Conservation (phyloP, 352 stramenopile species). For the Globisporangium nunn region DNA sequence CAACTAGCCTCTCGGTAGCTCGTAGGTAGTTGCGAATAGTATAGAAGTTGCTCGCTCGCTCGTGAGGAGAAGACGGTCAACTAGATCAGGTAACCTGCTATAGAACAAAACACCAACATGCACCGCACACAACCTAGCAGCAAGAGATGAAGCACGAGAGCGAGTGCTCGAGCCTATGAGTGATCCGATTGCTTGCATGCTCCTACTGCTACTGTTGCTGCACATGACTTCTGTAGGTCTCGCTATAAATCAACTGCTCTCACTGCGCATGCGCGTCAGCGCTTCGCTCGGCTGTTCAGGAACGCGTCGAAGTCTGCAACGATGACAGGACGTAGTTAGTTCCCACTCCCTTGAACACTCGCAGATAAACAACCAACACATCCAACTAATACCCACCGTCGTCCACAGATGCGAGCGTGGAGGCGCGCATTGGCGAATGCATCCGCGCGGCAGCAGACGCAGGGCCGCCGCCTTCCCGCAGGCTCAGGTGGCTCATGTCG, state of each 20-base stretch:
- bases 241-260: conserved; percentile 11
- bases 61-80: background rate
- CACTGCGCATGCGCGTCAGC: conserved; percentile 3
- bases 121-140: background rate
- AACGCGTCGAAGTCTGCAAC: conserved; percentile 42
- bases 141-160: background rate
- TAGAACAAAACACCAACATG: too few relatives aligned
- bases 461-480: conserved; percentile 14
- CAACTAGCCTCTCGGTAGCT: conserved; percentile 16
- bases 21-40: too few relatives aligned
- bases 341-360: background rate
- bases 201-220: background rate
- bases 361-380: background rate
- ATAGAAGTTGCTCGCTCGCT: too few relatives aligned
- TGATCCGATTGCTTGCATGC: background rate
- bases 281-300: conserved; percentile 25
- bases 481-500: conserved; percentile 20
- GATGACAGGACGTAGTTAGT: background rate
- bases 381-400: conserved; percentile 28
- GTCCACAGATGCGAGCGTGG: conserved; percentile 29
- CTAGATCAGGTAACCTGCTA: too few relatives aligned
- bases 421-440: conserved; percentile 8
- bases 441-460: conserved; percentile 3
- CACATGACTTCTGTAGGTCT: too few relatives aligned
- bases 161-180: background rate